phyloP scores from a whole-genome alignment of 2,329 filamentous ascomycete genomes.

The Penicillium polonicum region DNA sequence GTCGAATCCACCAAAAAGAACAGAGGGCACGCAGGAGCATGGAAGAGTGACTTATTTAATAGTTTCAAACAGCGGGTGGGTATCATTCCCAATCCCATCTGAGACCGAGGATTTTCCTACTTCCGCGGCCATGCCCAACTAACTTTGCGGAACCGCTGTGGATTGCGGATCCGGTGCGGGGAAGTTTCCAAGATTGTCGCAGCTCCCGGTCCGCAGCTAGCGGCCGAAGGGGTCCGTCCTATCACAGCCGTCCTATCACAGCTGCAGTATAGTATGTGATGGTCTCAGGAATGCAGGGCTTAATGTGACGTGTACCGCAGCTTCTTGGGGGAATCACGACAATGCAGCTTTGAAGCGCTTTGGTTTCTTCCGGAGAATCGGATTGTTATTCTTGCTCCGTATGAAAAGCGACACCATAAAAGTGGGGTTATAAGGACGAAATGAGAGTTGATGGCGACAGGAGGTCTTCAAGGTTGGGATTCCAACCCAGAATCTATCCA shows the following conservation, averaged over 20 bases:
- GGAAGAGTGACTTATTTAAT: neutral
- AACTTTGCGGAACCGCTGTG: constrained; percentile 1
- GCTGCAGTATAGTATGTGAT: neutral
- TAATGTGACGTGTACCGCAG: neutral
- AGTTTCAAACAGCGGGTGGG: neutral
- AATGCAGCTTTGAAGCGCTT: neutral
- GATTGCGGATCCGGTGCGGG: neutral
- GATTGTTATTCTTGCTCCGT: no score
- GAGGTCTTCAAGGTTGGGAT: neutral
- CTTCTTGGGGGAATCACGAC: no score
- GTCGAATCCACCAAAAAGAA: neutral
- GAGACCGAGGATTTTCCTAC: neutral
- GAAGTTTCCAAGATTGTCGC: neutral
- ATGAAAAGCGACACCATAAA: neutral
- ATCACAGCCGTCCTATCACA: neutral
- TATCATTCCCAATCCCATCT: neutral
- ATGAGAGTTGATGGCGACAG: neutral
- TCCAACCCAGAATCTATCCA: neutral
- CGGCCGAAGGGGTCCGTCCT: neutral
- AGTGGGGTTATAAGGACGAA: no score
- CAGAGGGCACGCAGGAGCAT: neutral
- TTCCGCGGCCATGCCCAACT: neutral
- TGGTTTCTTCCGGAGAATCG: neutral
- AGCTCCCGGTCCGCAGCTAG: neutral
- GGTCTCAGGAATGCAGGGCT: neutral